Base-by-base conservation (phyloP, 1,284 basidiomycete genomes). In the Boletus holoroseus region DNA sequence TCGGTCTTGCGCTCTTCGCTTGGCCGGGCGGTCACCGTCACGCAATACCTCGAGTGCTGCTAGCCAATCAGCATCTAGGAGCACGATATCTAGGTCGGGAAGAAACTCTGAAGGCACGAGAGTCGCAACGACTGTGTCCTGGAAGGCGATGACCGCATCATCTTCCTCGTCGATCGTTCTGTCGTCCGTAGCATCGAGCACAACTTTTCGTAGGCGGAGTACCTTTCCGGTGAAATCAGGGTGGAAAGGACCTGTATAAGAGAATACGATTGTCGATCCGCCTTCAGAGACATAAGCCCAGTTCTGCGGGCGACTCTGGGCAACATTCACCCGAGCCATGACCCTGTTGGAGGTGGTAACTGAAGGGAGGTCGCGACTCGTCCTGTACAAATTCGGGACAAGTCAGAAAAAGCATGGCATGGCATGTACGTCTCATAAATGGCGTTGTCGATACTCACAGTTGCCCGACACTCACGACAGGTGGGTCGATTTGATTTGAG, bases 201-300 rank as follows among this genome's bases (percentile, higher is more conserved):
- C 49, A 7, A 64, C 54, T 64, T 94, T 94, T 51, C 85, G 77
- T 40, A 94, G 71, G 8, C 92, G 79, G 28, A 96, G 74, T 0
- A 87, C 85, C 36, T 74, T 87, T 7, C 81, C 79, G 42, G 75
- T 68, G 62, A 88, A 86, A 1, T 64, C 55, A 2, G 74, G 66
- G 50, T 75, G 67, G 13, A 63, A 30, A 28, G 77, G 70, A 0
- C 91, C 89, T 11, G 63, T 61, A 64, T 93, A 94, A 7, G 85
- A 82, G 68, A 92, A 91, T 20, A 95, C 89, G 56, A 91, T 81
- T 8, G 89, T 88, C 8, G 90, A 86, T n/a, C 88, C 90, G 13
- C 93, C 93, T 70, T 95, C 93, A 1, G 89, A 83, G 27, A 92
- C 72, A 64, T 95, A 96, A 53, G 68, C 71, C 93, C 92, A 95